These are phyloP conservation scores for Fragaria ananassa DNA, from an alignment of 306 rosid genomes.

Conservation along the genomic window DNA sequence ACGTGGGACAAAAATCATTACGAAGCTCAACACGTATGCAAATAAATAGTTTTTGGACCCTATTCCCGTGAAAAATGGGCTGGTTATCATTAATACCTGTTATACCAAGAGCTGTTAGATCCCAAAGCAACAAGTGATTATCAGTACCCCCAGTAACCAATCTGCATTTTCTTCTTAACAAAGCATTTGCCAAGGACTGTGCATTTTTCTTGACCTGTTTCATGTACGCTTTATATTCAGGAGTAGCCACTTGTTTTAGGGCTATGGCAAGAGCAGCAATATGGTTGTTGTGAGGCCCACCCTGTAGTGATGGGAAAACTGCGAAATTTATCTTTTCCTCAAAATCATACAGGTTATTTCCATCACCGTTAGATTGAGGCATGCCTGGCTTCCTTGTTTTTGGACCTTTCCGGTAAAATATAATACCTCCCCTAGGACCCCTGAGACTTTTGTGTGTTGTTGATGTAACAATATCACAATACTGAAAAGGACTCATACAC, in stretches of 20 bases:
- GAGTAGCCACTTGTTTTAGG: conserved; percentile 75
- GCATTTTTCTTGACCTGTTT: conserved; percentile 85
- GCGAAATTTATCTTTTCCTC: conserved; percentile 87
- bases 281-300: conserved; percentile 88
- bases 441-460: conserved; percentile 89
- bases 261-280: conserved; percentile 86
- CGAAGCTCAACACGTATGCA: background rate
- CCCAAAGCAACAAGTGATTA: conserved; percentile 90
- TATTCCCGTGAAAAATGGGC: background rate
- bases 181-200: conserved; percentile 65
- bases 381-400: conserved; percentile 56
- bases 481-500: conserved; percentile 67
- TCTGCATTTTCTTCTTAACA: conserved; percentile 77
- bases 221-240: conserved; percentile 69
- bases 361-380: conserved; percentile 45
- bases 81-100: conserved; percentile 39
- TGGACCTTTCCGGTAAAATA: conserved; percentile 66
- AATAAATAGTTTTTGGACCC: background rate
- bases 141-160: conserved; percentile 87
- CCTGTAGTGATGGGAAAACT: conserved; percentile 73
- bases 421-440: conserved; percentile 87
- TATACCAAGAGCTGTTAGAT: conserved; percentile 67
- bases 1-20: background rate
- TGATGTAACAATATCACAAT: conserved; percentile 76
- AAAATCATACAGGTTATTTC: conserved; percentile 44